phyloP scores from a whole-genome alignment of 352 stramenopile genomes.

The Blastocystis sp. region DNA sequence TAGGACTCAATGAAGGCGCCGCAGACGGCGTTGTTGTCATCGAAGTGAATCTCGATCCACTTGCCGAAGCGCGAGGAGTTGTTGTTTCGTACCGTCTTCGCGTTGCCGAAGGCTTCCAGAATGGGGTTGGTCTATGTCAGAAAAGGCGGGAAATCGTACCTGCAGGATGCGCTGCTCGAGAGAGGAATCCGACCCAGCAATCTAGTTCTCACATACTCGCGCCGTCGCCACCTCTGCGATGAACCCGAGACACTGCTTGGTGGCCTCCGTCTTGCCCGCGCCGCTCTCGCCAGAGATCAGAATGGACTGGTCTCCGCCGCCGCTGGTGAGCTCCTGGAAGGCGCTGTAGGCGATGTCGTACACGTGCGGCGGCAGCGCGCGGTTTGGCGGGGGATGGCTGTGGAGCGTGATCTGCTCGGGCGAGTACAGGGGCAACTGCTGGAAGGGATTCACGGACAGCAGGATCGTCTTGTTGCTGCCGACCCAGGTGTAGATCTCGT shows the following conservation, averaged over 20 bases:
- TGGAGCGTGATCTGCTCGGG: conserved; percentile 72
- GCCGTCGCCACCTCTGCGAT: conserved; percentile 79
- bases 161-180: conserved; percentile 82
- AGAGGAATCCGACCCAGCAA: conserved; percentile 27
- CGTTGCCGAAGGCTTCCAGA: conserved; percentile 97
- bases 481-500: conserved; percentile 87
- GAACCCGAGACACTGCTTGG: conserved; percentile 92
- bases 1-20: conserved; percentile 85
- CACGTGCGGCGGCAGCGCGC: conserved; percentile 80
- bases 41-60: conserved; percentile 94
- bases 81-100: conserved; percentile 91
- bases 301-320: conserved; percentile 82
- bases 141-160: not conserved
- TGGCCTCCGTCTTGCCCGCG: conserved; percentile 91
- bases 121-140: conserved; percentile 85
- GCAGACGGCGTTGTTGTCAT: conserved; percentile 75
- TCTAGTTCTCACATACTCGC: conserved; percentile 34
- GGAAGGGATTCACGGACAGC: conserved; percentile 78
- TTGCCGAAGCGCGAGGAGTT: conserved; percentile 93
- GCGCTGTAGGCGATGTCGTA: conserved; percentile 85
- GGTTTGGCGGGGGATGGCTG: conserved; percentile 71
- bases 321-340: conserved; percentile 79
- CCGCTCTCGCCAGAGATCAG: conserved; percentile 86
- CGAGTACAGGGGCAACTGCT: conserved; percentile 74
- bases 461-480: conserved; percentile 76